Conservation (phyloP, 306 rosid species). For the Hippophae rhamnoides region DNA sequence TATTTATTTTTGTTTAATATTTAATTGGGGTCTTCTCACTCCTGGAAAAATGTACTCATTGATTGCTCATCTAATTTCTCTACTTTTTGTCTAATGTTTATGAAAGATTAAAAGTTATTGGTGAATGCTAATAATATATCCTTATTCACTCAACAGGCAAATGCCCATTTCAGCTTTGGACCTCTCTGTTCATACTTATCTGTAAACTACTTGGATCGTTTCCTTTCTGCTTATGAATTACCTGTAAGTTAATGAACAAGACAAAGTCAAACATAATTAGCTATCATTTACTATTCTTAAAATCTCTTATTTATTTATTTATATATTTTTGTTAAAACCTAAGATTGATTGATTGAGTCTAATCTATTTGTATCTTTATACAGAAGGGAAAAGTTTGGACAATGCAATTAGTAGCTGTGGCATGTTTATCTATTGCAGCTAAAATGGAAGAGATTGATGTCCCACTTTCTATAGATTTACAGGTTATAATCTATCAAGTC, state of each 20-base stretch:
- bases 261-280: slow-evolving; percentile 2
- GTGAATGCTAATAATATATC: not conserved
- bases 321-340: not conserved
- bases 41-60: not conserved
- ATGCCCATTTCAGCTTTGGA: slow-evolving; percentile 68
- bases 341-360: slow-evolving; percentile 8
- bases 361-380: slow-evolving; percentile 2
- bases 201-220: slow-evolving; percentile 82
- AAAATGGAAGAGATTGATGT: slow-evolving; percentile 80
- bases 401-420: slow-evolving; percentile 84
- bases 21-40: not conserved
- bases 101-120: slow-evolving; percentile 2
- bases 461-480: slow-evolving; percentile 66
- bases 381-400: slow-evolving; percentile 81
- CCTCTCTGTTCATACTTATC: slow-evolving; percentile 74
- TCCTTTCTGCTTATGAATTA: slow-evolving; percentile 70
- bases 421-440: slow-evolving; percentile 84
- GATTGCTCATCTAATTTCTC: slow-evolving; percentile 6
- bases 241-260: slow-evolving; percentile 58
- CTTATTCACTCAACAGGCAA: slow-evolving; percentile 44
- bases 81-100: slow-evolving; percentile 15
- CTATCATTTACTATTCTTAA: not conserved
- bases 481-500: slow-evolving; percentile 31
- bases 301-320: slow-evolving; percentile 1
- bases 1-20: not conserved